Conservation (phyloP, 1,284 basidiomycete genomes). For the Ceratobasidium theobromae region DNA sequence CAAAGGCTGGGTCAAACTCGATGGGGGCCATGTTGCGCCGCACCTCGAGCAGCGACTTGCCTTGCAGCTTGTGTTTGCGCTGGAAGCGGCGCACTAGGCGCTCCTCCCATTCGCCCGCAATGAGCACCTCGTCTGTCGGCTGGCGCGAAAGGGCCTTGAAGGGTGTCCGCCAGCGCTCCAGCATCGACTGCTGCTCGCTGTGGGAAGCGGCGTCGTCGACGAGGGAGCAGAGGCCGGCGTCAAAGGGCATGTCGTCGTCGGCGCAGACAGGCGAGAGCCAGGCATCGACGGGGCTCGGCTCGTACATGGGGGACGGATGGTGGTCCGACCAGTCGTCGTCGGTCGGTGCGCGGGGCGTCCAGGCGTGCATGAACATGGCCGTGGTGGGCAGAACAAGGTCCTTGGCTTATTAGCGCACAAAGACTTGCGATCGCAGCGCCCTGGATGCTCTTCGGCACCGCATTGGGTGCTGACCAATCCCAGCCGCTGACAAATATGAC, state of each 20-base stretch:
- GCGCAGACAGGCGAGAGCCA: constrained; percentile 22
- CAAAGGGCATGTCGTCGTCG: constrained; percentile 27
- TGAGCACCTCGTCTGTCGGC: constrained; percentile 10
- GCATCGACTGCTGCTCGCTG: constrained; percentile 11
- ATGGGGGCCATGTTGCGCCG: constrained; percentile 29
- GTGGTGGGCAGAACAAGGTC: not conserved
- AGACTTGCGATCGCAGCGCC: not conserved
- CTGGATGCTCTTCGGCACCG: not conserved
- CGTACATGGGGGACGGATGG: constrained; percentile 22
- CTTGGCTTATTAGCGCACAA: not conserved
- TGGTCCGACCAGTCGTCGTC: constrained; percentile 30
- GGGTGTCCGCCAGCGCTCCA: constrained; percentile 26
- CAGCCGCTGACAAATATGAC: constrained; percentile 2
- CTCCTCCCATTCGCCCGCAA: constrained; percentile 28
- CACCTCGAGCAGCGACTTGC: constrained; percentile 21
- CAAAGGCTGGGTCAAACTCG: constrained; percentile 30
- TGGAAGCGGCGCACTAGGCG: constrained; percentile 19
- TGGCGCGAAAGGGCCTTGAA: constrained; percentile 19
- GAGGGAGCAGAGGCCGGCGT: constrained; percentile 7
- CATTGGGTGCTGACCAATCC: constrained; percentile 7
- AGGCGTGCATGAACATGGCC: constrained; percentile 2
- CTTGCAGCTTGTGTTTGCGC: constrained; percentile 21
- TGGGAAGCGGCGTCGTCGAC: constrained; percentile 18
- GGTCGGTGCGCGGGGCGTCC: constrained; percentile 6
- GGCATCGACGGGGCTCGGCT: constrained; percentile 4